Evolutionary conservation across 2,329 filamentous ascomycete species (phyloP).

Genomic region (Talaromyces sp.): DNA sequence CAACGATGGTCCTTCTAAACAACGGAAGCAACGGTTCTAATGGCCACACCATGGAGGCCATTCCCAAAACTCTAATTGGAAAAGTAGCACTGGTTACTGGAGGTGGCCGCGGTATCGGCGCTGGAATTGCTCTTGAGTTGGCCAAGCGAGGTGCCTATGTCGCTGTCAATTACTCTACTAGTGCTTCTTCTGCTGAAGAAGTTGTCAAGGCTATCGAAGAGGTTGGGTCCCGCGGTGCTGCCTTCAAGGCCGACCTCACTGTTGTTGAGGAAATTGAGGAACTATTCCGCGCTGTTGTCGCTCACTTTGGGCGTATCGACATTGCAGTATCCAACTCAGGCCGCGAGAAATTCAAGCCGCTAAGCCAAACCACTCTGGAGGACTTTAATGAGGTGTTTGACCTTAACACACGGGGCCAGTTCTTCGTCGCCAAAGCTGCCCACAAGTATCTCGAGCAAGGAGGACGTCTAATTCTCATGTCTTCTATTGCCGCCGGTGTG

Average conservation of each 20-base stretch:
- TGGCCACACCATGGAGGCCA: not conserved
- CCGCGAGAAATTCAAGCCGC: constrained; percentile 28
- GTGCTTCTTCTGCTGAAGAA: constrained; percentile 57
- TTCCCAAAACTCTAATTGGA: constrained; percentile 3
- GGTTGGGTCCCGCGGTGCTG: constrained; percentile 56
- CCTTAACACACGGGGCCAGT: constrained; percentile 59
- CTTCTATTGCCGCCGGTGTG: constrained; percentile 61
- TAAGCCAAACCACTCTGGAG: constrained; percentile 19
- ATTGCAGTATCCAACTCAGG: constrained; percentile 64
- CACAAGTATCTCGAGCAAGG: constrained; percentile 65
- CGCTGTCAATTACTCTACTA: constrained; percentile 50
- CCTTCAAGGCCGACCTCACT: constrained; percentile 64
- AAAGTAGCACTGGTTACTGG: constrained; percentile 35
- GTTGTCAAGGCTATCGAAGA: constrained; percentile 63
- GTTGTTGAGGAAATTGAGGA: constrained; percentile 57
- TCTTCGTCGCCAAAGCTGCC: constrained; percentile 60
- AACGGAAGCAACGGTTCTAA: constrained; percentile 6
- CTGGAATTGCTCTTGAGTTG: constrained; percentile 37
- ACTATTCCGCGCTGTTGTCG: constrained; percentile 59
- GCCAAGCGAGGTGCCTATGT: constrained; percentile 35
- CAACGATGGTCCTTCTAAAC: not conserved
- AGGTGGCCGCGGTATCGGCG: constrained; percentile 35
- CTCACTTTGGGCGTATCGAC: constrained; percentile 61
- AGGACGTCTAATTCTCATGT: constrained; percentile 70
- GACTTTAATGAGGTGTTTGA: constrained; percentile 51